These are phyloP conservation scores for Pluteus cervinus DNA, from an alignment of 768 basidiomycete genomes.

Conservation along the genomic window DNA sequence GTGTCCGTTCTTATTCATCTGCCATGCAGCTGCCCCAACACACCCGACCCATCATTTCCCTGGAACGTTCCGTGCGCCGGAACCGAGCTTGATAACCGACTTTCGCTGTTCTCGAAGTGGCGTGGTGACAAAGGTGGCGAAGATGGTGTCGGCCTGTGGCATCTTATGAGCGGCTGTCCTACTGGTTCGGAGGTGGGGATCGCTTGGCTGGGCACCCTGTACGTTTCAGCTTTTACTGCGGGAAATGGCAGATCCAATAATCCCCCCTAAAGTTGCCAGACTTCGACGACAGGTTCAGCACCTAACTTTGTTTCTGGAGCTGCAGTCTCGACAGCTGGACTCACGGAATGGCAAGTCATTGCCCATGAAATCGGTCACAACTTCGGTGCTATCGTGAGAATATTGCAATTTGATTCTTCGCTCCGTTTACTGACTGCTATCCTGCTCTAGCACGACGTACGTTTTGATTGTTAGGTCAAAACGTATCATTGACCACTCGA, in stretches of 20 bases:
- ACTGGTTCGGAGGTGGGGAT: constrained; percentile 82
- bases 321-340: constrained; percentile 71
- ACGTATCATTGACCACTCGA: constrained; percentile 4
- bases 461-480: constrained; percentile 11
- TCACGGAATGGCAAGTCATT: constrained; percentile 78
- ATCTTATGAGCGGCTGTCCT: constrained; percentile 80
- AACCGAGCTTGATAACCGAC: constrained; percentile 56
- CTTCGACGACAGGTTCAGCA: constrained; percentile 37
- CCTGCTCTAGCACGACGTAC: constrained; percentile 52
- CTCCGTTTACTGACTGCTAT: constrained; percentile 10
- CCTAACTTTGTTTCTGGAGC: constrained; percentile 68
- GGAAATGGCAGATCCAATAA: constrained; percentile 3
- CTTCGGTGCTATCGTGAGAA: constrained; percentile 80
- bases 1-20: background rate
- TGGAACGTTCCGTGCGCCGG: constrained; percentile 75
- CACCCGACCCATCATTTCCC: constrained; percentile 41
- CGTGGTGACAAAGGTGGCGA: constrained; percentile 62
- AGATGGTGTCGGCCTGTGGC: constrained; percentile 83
- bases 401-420: constrained; percentile 5
- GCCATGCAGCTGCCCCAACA: constrained; percentile 51
- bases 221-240: constrained; percentile 17
- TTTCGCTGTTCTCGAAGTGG: constrained; percentile 81
- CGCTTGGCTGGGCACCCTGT: constrained; percentile 82
- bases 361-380: constrained; percentile 85
- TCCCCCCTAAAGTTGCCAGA: constrained; percentile 42